A percentile compares a stretch with the other conserved stretches of the same genome.
These are phyloP conservation scores for Phylloporus sp. DNA, from an alignment of 768 basidiomycete species.

Conservation along the genomic window DNA sequence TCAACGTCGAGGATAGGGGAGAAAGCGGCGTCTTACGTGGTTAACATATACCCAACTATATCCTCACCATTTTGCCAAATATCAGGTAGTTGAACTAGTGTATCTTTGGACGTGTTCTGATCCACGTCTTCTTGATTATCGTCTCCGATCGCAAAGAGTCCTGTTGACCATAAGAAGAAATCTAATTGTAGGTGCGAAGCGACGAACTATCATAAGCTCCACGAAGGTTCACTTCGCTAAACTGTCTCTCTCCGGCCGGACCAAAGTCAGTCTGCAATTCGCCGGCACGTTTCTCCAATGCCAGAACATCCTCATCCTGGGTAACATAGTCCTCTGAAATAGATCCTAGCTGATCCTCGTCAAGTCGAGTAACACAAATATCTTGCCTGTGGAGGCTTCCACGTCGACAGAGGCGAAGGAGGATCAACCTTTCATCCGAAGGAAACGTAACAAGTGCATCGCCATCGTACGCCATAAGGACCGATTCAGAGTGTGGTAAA, in stretches of 20 bases:
- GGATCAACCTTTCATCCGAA: slow-evolving; percentile 26
- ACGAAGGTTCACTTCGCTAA: slow-evolving; percentile 46
- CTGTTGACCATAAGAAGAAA: slow-evolving; percentile 30
- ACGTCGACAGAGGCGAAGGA: slow-evolving; percentile 46
- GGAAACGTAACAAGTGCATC: slow-evolving; percentile 31
- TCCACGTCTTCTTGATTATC: slow-evolving; percentile 32
- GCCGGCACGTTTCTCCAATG: slow-evolving; percentile 29
- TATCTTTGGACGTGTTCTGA: slow-evolving; percentile 40
- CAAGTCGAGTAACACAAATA: slow-evolving; percentile 23
- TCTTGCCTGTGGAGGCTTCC: slow-evolving; percentile 47
- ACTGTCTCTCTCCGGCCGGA: slow-evolving; percentile 43
- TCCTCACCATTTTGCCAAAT: slow-evolving; percentile 54
- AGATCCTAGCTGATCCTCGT: slow-evolving; percentile 9
- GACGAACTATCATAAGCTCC: slow-evolving; percentile 54
- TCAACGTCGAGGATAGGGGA: not conserved
- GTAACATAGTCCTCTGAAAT: not conserved
- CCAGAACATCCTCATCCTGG: slow-evolving; percentile 38
- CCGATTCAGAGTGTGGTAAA: slow-evolving; percentile 31
- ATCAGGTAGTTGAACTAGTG: slow-evolving; percentile 50
- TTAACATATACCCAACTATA: slow-evolving; percentile 53
- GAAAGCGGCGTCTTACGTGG: slow-evolving; percentile 42
- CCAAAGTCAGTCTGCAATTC: slow-evolving; percentile 37
- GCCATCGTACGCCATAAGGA: slow-evolving; percentile 30
- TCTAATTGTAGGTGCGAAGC: not conserved
- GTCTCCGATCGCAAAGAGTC: slow-evolving; percentile 35